phyloP scores from a whole-genome alignment of 176 grass and related monocot species.

The Bonia amplexicaulis region DNA sequence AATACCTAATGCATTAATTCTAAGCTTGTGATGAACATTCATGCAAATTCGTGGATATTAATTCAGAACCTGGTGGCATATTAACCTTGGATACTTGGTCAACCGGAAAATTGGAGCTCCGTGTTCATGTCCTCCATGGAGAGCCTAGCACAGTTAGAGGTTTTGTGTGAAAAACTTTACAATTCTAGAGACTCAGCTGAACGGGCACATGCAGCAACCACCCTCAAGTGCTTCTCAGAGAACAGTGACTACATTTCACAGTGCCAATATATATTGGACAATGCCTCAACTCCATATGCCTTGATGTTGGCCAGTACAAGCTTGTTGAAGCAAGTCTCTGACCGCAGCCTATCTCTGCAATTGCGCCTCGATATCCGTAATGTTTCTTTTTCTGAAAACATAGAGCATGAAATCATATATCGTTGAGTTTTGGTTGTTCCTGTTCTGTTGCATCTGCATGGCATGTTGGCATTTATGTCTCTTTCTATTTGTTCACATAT shows the following conservation, averaged over 20 bases:
- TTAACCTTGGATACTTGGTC: constrained; percentile 68
- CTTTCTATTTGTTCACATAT: constrained; percentile 5
- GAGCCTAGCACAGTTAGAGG: constrained; percentile 97
- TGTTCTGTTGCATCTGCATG: constrained; percentile 25
- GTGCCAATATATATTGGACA: constrained; percentile 99
- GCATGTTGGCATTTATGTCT: constrained; percentile 32
- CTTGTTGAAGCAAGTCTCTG: constrained; percentile 96
- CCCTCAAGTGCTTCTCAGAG: constrained; percentile 98
- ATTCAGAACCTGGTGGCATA: constrained; percentile 61
- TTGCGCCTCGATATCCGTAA: constrained; percentile 98
- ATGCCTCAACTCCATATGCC: constrained; percentile 97
- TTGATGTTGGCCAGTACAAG: constrained; percentile 98
- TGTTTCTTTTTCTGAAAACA: constrained; percentile 54
- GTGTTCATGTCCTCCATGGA: constrained; percentile 72
- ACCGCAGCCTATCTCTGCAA: constrained; percentile 75
- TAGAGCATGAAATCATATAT: constrained; percentile 32
- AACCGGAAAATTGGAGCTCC: constrained; percentile 55
- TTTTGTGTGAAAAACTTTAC: constrained; percentile 98
- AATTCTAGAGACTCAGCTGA: constrained; percentile 92
- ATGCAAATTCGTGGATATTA: constrained; percentile 73
- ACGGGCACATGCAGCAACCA: constrained; percentile 89
- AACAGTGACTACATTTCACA: constrained; percentile 97
- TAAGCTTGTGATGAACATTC: constrained; percentile 54
- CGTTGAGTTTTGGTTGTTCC: constrained; percentile 30
- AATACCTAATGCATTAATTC: constrained; percentile 46